phyloP scores from a whole-genome alignment of 2,329 filamentous ascomycete species.

The Venturia effusa region DNA sequence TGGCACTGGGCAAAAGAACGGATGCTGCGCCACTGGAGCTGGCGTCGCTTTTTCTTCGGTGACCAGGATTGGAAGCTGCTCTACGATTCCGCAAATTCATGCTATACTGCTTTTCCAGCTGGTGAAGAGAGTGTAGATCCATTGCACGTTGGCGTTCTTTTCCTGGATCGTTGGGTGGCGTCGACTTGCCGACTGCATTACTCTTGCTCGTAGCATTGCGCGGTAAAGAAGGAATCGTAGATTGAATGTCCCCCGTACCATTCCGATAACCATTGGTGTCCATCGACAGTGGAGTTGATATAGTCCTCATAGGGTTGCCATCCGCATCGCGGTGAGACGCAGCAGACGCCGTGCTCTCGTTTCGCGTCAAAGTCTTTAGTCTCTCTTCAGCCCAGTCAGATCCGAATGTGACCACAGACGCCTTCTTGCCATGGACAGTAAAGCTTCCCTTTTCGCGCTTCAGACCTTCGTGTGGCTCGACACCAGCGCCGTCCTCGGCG shows the following conservation, averaged over 20 bases:
- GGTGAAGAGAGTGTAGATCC: not conserved
- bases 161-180: not conserved
- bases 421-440: conserved; percentile 95
- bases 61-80: not conserved
- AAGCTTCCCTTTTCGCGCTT: conserved; percentile 77
- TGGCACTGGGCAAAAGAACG: not conserved
- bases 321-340: not conserved
- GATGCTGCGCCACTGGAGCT: not conserved
- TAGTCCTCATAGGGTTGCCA: not conserved
- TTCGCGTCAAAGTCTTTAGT: conserved; percentile 18
- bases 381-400: conserved; percentile 61
- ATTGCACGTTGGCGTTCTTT: not conserved
- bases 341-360: conserved; percentile 6
- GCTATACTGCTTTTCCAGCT: not conserved
- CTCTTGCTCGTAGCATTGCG: not conserved
- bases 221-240: not conserved
- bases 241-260: not conserved
- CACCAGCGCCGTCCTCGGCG: conserved; percentile 26
- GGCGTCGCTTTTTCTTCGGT: not conserved
- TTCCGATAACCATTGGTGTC: not conserved
- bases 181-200: not conserved
- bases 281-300: conserved; percentile 4
- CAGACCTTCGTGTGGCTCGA: conserved; percentile 40
- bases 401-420: conserved; percentile 92
- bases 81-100: conserved; percentile 4